Evolutionary conservation across 805 yeast genomes (phyloP).

Genomic region (Starmerella sp.): DNA sequence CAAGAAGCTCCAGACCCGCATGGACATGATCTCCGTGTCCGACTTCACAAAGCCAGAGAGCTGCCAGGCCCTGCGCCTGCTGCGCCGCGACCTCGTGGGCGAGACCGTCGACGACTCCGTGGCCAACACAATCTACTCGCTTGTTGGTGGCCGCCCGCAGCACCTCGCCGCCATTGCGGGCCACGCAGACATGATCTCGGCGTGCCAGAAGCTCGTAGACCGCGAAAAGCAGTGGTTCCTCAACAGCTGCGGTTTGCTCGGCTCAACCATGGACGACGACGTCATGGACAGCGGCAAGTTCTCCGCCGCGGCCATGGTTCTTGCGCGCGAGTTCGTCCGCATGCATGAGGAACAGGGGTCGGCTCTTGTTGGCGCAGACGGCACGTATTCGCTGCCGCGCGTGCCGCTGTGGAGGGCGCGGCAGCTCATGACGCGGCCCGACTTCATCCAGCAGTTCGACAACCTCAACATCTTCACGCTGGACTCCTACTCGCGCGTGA

Average conservation of each 20-base stretch:
- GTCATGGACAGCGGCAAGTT: constrained; percentile 78
- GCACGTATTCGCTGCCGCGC: constrained; percentile 41
- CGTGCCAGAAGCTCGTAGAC: constrained; percentile 62
- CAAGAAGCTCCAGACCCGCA: constrained; percentile 57
- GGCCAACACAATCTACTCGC: constrained; percentile 48
- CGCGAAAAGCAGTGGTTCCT: constrained; percentile 77
- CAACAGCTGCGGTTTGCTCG: constrained; percentile 69
- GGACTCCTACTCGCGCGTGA: constrained; percentile 55
- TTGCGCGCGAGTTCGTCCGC: constrained; percentile 60
- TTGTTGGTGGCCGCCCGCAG: constrained; percentile 78
- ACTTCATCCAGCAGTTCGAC: constrained; percentile 64
- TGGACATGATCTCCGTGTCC: constrained; percentile 59
- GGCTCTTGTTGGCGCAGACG: constrained; percentile 3
- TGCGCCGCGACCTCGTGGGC: constrained; percentile 36
- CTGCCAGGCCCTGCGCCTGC: constrained; percentile 39
- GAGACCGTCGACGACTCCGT: constrained; percentile 32
- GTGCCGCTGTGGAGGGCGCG: constrained; percentile 75
- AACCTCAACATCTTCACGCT: constrained; percentile 68
- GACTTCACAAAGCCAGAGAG: constrained; percentile 47
- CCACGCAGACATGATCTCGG: constrained; percentile 33
- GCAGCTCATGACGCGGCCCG: constrained; percentile 76
- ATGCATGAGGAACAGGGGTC: constrained; percentile 39
- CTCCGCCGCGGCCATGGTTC: constrained; percentile 58
- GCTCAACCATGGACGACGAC: constrained; percentile 75
- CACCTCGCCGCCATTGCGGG: constrained; percentile 53